phyloP scores from a whole-genome alignment of 1,284 basidiomycete species.

The Vanrija sp. region DNA sequence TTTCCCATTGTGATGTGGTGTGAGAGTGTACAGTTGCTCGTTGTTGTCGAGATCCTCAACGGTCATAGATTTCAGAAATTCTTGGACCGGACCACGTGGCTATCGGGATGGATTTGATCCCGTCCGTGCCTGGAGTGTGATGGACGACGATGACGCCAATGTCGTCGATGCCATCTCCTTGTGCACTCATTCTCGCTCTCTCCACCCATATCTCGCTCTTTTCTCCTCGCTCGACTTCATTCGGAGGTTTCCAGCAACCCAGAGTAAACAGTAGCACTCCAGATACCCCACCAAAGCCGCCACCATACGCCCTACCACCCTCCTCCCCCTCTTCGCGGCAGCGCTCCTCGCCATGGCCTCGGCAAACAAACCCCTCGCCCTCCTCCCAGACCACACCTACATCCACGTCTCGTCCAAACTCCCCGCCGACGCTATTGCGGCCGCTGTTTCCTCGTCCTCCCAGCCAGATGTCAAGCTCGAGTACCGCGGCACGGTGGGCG shows the following conservation, averaged over 20 bases:
- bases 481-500: conserved; percentile 40
- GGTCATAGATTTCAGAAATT: no score
- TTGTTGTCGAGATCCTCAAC: neutral
- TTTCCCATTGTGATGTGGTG: conserved; percentile 25
- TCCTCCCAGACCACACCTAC: conserved; percentile 32
- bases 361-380: neutral
- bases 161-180: no score
- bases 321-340: neutral
- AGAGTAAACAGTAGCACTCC: no score
- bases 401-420: conserved; percentile 33
- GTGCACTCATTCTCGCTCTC: no score
- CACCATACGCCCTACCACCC: conserved; percentile 10
- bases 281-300: neutral
- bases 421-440: conserved; percentile 5
- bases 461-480: conserved; percentile 8
- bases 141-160: no score
- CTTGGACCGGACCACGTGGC: no score
- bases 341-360: conserved; percentile 10
- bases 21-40: neutral
- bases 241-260: no score
- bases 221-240: no score
- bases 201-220: no score
- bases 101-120: no score
- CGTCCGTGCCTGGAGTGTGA: no score
- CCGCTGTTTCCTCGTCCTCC: neutral